These are phyloP conservation scores for Pleurotus djamor DNA, from an alignment of 768 basidiomycete species.

Conservation along the genomic window DNA sequence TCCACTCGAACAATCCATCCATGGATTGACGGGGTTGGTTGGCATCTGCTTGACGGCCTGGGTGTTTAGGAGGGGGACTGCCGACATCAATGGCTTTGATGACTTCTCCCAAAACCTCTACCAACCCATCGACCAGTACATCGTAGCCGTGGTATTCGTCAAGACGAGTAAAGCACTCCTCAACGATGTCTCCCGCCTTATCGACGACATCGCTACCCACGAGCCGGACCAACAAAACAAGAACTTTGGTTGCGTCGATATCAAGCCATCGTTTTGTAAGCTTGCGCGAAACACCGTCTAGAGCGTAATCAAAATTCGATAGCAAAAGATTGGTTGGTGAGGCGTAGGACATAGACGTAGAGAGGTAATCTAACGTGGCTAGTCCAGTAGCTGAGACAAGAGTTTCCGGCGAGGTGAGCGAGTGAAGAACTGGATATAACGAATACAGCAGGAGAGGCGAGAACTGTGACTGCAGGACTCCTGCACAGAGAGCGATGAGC, in stretches of 20 bases:
- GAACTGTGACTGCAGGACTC: slow-evolving; percentile 74
- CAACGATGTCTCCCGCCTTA: slow-evolving; percentile 90
- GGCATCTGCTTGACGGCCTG: slow-evolving; percentile 18
- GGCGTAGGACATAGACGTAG: slow-evolving; percentile 82
- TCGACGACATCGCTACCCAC: slow-evolving; percentile 87
- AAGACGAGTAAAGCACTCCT: slow-evolving; percentile 95
- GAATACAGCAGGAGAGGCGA: slow-evolving; percentile 70
- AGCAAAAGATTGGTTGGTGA: slow-evolving; percentile 85
- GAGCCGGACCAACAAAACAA: slow-evolving; percentile 80
- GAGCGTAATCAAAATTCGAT: slow-evolving; percentile 95
- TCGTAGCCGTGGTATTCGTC: slow-evolving; percentile 97
- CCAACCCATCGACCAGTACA: slow-evolving; percentile 78
- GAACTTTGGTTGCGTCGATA: slow-evolving; percentile 84
- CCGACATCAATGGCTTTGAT: slow-evolving; percentile 68
- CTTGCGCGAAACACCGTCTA: slow-evolving; percentile 86
- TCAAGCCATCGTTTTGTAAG: slow-evolving; percentile 82
- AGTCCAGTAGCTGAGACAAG: slow-evolving; percentile 76
- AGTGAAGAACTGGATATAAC: slow-evolving; percentile 86
- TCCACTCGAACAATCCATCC: slow-evolving; percentile 65
- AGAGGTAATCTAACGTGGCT: slow-evolving; percentile 67
- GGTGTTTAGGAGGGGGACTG: slow-evolving; percentile 2
- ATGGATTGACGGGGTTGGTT: slow-evolving; percentile 31
- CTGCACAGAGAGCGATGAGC: slow-evolving; percentile 65
- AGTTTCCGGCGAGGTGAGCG: slow-evolving; percentile 69
- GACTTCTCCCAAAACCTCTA: slow-evolving; percentile 86